Evolutionary conservation across 495 filamentous ascomycete genomes (phyloP), one percentile per base, ranked within the genome.

Genomic region (Podospora tetraspora): DNA sequence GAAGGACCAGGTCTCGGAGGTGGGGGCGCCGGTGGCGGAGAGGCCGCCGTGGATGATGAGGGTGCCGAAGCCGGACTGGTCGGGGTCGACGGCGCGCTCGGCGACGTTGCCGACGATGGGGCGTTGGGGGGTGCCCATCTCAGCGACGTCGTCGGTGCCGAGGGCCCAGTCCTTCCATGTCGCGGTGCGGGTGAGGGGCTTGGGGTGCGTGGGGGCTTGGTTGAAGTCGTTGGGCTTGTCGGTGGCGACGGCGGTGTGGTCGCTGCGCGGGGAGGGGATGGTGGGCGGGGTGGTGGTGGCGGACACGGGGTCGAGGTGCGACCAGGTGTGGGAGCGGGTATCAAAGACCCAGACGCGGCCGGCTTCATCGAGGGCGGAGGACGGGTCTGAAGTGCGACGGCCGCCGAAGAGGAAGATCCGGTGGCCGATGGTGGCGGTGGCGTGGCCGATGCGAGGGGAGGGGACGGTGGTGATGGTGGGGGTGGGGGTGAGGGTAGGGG

Each of bases 41-140:
- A 88, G 91, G 0, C 92, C 92, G 8, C 88, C 91, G 71, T 93
- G 91, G 19, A 95, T 75, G 73, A 89, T 88, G 37, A 95, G 75
- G 0, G 84, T 85, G 37, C 84, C 84, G 75, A 84, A 82, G 7
- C 85, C 85, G 7, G 78, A 78, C 5, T 71, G 71, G 67, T 85
- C 82, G 25, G 76, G 73, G 69, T 85, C 84, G 9, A 74, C 74
- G 5, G 84, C 82, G 27, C 64, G 71, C 68, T 78, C 80, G 7
- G 83, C 82, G 7, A 85, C 76, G 29, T 64, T 76, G 1, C 84
- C 84, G n/a, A 80, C 77, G 56, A 83, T 77, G 56, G 83, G 82
- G 1, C 73, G 76, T 71, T 84, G 83, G 25, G 82, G 82, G 60
- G 76, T 80, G 62, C 82, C 82, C 1, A 76, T 75, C 10, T 78